phyloP scores from a whole-genome alignment of 2,329 filamentous ascomycete species.

The Clonostachys solani region DNA sequence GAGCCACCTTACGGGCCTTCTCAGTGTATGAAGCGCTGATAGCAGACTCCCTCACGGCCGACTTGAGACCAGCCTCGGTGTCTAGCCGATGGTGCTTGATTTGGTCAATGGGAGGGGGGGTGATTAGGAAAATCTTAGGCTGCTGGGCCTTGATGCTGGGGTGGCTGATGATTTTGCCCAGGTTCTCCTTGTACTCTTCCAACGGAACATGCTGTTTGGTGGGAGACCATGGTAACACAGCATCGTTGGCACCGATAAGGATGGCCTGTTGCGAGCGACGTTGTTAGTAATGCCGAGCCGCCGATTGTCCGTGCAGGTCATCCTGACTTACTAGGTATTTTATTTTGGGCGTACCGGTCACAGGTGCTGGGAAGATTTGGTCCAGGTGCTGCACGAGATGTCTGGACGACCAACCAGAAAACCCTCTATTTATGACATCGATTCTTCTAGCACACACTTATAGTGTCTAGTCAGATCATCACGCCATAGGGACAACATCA shows the following conservation, averaged over 20 bases:
- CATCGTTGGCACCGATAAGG: slow-evolving; percentile 89
- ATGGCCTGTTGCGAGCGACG: slow-evolving; percentile 53
- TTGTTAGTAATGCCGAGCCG: not conserved
- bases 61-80: slow-evolving; percentile 36
- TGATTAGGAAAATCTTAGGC: slow-evolving; percentile 71
- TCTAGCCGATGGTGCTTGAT: slow-evolving; percentile 54
- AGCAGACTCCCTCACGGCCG: slow-evolving; percentile 37
- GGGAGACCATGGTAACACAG: slow-evolving; percentile 58
- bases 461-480: slow-evolving; percentile 1
- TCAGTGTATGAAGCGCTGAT: slow-evolving; percentile 54
- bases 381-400: slow-evolving; percentile 68
- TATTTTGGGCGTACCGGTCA: slow-evolving; percentile 51
- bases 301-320: not conserved
- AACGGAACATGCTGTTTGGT: slow-evolving; percentile 74
- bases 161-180: slow-evolving; percentile 69
- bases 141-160: slow-evolving; percentile 64
- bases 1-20: slow-evolving; percentile 62
- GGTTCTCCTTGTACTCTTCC: slow-evolving; percentile 69
- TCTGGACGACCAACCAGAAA: slow-evolving; percentile 80
- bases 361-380: slow-evolving; percentile 65
- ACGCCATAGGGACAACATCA: not conserved
- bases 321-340: slow-evolving; percentile 56
- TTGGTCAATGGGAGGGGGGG: slow-evolving; percentile 80
- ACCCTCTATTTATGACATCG: slow-evolving; percentile 85
- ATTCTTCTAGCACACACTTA: slow-evolving; percentile 71